phyloP scores from a whole-genome alignment of 495 filamentous ascomycete genomes.

The Trichoderma reesei region DNA sequence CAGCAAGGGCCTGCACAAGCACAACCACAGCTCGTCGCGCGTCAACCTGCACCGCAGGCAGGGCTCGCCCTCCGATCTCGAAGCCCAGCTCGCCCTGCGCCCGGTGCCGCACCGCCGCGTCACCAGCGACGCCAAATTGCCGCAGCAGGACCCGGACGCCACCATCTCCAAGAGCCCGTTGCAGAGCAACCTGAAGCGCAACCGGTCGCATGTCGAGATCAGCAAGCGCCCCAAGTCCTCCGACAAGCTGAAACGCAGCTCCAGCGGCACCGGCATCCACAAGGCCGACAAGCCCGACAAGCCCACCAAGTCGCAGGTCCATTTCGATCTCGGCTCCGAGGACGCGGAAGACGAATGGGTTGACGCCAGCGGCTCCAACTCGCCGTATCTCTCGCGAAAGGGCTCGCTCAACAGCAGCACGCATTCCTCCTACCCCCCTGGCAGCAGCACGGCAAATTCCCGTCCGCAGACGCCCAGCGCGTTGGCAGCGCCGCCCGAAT shows the following conservation, averaged over 20 bases:
- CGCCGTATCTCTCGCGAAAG: constrained; percentile 42
- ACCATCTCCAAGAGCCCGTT: constrained; percentile 38
- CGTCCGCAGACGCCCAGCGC: constrained; percentile 9
- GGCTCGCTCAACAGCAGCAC: constrained; percentile 32
- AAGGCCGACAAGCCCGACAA: constrained; percentile 1
- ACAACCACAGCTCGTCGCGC: constrained; percentile 26
- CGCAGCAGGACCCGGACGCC: constrained; percentile 25
- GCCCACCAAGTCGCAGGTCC: constrained; percentile 29
- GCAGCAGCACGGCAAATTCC: constrained; percentile 15
- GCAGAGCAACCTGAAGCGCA: constrained; percentile 36
- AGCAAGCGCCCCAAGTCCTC: constrained; percentile 38
- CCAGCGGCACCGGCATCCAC: constrained; percentile 19
- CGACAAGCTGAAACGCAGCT: constrained; percentile 34
- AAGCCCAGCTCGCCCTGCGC: constrained; percentile 26
- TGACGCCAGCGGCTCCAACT: constrained; percentile 45
- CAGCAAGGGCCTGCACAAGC: constrained; percentile 36
- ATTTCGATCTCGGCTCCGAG: constrained; percentile 43
- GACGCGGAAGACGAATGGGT: constrained; percentile 43
- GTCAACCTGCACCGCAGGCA: constrained; percentile 8
- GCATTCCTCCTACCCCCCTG: constrained; percentile 20
- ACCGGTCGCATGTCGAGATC: constrained; percentile 39
- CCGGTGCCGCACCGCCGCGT: constrained; percentile 33
- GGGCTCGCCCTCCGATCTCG: constrained; percentile 18
- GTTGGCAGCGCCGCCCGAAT: constrained; percentile 11
- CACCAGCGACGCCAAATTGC: constrained; percentile 32